Conservation (phyloP, 106 monocot genomes). For the Agapanthus africanus region DNA sequence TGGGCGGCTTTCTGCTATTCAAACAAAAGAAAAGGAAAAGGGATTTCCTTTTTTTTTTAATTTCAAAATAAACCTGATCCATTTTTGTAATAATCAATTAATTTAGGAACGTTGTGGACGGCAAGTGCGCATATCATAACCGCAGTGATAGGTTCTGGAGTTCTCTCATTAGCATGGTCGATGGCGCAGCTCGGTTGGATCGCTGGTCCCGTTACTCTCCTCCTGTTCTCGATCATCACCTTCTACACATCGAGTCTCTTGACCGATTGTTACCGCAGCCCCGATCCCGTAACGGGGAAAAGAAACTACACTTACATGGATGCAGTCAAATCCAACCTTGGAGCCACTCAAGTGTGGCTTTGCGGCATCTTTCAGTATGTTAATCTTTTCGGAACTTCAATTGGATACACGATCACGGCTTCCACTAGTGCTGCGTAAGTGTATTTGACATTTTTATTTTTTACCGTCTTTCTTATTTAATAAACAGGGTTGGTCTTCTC, state of each 20-base stretch:
- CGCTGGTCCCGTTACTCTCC: not conserved
- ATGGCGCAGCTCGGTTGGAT: conserved; percentile 11
- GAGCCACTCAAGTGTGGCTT: conserved; percentile 14
- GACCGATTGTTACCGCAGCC: conserved; percentile 27
- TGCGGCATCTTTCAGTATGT: conserved; percentile 57
- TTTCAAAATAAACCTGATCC: not conserved
- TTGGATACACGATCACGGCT: conserved; percentile 72
- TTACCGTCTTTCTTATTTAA: not conserved
- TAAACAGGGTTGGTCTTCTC: no score
- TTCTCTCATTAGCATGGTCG: conserved; percentile 5
- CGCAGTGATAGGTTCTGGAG: conserved; percentile 49
- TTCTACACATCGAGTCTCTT: not conserved
- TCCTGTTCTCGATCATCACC: conserved; percentile 1
- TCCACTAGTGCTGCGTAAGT: conserved; percentile 61
- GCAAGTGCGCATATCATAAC: conserved; percentile 74
- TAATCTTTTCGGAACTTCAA: conserved; percentile 44
- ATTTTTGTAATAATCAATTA: not conserved
- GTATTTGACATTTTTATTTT: not conserved
- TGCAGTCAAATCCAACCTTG: conserved; percentile 31
- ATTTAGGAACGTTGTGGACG: conserved; percentile 48
- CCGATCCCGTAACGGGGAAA: conserved; percentile 23
- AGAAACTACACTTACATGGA: conserved; percentile 42
- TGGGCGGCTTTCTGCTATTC: no score
- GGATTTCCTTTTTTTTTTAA: no score
- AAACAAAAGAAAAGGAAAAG: no score